Base-by-base conservation (phyloP, 352 stramenopile genomes). In the Thalassiosira hispida region DNA sequence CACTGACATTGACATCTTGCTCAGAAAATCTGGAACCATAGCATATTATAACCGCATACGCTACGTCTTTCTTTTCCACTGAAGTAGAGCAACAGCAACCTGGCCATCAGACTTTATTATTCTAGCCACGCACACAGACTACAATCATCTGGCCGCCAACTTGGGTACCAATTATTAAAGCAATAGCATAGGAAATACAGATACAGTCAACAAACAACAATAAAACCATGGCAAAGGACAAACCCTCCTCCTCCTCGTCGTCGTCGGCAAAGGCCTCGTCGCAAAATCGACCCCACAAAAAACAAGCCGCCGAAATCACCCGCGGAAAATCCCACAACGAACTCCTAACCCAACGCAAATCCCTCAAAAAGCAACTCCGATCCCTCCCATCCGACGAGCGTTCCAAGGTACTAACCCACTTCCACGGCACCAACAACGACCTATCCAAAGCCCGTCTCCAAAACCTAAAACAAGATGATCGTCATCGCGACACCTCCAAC, bases 391-490 rank as follows among this genome's bases (percentile, higher is more conserved):
- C 22, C 0, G 12, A 63, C 18, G 27, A 81, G 38, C 40, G 47
- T 9, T 47, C 42, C 16, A 52, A 40, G 4, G 64, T 81, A 31
- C 49, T 75, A 4, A 14, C 40, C 16, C 73, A 73, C 27, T 66
- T 66, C 38, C 64, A 81, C 38, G 73, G 73, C 31, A 47, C 22
- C 7, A 42, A 52, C 7, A 62, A 16, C 1, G 62, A 73, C 44
- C 11, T 73, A 18, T 71, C 64, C 56, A 60, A 35, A 42, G 14
- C 57, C 4, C 62, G 64, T 20, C 22, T 81, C 9, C 20, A n/a
- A 16, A 65, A 73, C 22, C 23, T 81, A 29, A n/a, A 35, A 16
- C 55, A 60, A 27, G 64, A 76, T 65, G 73, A 81, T 18, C 29
- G 5, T 9, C 23, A 72, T 38, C 20, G 27, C 4, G 33, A 74